Conservation (phyloP, 2,329 filamentous ascomycete genomes). For the Arthrocladium fulminans region DNA sequence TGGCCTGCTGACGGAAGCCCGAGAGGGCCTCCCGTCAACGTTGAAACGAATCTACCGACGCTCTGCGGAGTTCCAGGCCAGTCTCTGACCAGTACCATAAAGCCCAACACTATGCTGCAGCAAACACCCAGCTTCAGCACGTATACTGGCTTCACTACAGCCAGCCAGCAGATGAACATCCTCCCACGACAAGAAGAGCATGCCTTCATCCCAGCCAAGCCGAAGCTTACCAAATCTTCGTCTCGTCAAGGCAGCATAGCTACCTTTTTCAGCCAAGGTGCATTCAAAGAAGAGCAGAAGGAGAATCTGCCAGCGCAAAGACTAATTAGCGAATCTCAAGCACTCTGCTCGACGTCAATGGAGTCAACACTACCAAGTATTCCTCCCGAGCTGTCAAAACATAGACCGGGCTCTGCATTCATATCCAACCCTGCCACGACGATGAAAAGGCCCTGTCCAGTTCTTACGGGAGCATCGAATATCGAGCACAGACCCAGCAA, state of each 20-base stretch:
- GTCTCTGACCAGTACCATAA: constrained; percentile 21
- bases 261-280: constrained; percentile 39
- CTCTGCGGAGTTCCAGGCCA: constrained; percentile 13
- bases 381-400: constrained; percentile 2
- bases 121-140: constrained; percentile 27
- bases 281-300: constrained; percentile 2
- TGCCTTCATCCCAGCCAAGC: constrained; percentile 10
- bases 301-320: not conserved
- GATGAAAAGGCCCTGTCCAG: constrained; percentile 2
- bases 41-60: constrained; percentile 29
- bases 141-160: constrained; percentile 47
- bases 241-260: constrained; percentile 45
- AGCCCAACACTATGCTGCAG: constrained; percentile 15
- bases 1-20: constrained; percentile 55
- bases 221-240: constrained; percentile 11
- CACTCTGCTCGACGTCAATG: not conserved
- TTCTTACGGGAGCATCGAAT: not conserved
- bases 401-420: not conserved
- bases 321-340: not conserved
- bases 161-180: constrained; percentile 44
- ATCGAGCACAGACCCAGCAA: not conserved
- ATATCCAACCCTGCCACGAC: not conserved
- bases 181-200: constrained; percentile 22
- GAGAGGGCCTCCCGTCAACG: constrained; percentile 32
- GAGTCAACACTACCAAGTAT: constrained; percentile 1